These are phyloP conservation scores for Pyrus communis DNA, from an alignment of 306 rosid species.

Conservation along the genomic window DNA sequence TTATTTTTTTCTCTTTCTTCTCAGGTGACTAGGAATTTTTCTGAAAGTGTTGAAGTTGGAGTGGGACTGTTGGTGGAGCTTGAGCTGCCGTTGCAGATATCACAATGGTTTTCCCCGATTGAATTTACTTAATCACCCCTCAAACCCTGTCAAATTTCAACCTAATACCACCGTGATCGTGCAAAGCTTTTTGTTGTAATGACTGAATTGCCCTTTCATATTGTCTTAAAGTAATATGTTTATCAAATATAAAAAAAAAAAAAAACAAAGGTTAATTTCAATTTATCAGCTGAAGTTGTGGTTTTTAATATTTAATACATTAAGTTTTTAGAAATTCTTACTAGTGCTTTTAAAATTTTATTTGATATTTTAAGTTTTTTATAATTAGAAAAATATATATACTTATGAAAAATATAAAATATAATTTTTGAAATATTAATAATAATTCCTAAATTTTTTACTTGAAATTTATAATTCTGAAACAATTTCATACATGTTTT, in stretches of 20 bases:
- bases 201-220: not conserved
- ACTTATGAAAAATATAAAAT: accelerated
- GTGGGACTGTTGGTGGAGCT: slow-evolving; percentile 18
- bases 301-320: too few relatives aligned
- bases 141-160: slow-evolving; percentile 13
- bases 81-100: slow-evolving; percentile 37
- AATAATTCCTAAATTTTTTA: too few relatives aligned
- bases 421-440: too few relatives aligned
- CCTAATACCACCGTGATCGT: not conserved
- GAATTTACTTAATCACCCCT: slow-evolving; percentile 32
- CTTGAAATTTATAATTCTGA: too few relatives aligned
- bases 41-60: slow-evolving; percentile 13
- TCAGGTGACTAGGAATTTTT: not conserved
- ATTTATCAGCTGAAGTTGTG: too few relatives aligned
- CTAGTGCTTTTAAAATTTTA: accelerated
- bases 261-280: too few relatives aligned
- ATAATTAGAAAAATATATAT: too few relatives aligned
- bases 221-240: not conserved
- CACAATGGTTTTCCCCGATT: slow-evolving; percentile 8
- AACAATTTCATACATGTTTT: too few relatives aligned
- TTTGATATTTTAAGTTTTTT: accelerated
- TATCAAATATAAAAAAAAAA: too few relatives aligned
- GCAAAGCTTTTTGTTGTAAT: not conserved
- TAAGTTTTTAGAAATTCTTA: too few relatives aligned
- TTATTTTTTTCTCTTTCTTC: not conserved